Base-by-base conservation (phyloP, 1,139 yeast genomes). In the Taphrina pruni region DNA sequence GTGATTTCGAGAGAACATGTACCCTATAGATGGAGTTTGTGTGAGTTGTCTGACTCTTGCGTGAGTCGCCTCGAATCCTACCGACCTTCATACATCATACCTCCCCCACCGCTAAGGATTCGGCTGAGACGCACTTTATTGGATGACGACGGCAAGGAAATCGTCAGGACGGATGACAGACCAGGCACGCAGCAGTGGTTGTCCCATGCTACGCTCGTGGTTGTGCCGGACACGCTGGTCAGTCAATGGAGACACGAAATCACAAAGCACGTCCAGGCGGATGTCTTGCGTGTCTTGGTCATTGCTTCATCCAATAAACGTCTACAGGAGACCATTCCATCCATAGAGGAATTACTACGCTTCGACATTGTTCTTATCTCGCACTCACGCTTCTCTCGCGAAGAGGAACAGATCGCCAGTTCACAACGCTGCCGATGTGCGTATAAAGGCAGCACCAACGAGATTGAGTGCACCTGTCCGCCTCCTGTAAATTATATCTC, bases 241-340 rank as follows among this genome's bases (percentile, higher is more conserved):
- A 85, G 83, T 71, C 93, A 88, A 75, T 88, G 92, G 93, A 79
- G 78, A 54, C 76, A 79, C 26, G 92, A 88, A 74, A 78, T 87
- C 8, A 77, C 77, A 20, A 87, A 87, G 72, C 93, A 88, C 74
- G 77, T 85, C 1, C 75, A 79, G 3, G 75, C 77, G 0, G 78
- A 75, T 0, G 81, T 70, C 70, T 76, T 87, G 52, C 77, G 76
- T 2, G 80, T 82, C 1, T 70, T 78, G 7, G 77, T 76, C 35
- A 66, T 80, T 7, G 74, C 75, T 36, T 56, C 65, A 9, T 46
- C 60, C 7, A 41, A 41, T 17, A 46, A 36, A 9, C 12, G 12
- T 12, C 0, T 48, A 60, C 17, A 20, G 17, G 55, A 20, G 26
- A 21, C n/a, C 38, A 52, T 45, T 5, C 65, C 56, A 75, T 76